Evolutionary conservation across 139 green algal genomes (phyloP), one percentile per base, ranked within the genome.

Genomic region (Auxenochlorella protothecoides): DNA sequence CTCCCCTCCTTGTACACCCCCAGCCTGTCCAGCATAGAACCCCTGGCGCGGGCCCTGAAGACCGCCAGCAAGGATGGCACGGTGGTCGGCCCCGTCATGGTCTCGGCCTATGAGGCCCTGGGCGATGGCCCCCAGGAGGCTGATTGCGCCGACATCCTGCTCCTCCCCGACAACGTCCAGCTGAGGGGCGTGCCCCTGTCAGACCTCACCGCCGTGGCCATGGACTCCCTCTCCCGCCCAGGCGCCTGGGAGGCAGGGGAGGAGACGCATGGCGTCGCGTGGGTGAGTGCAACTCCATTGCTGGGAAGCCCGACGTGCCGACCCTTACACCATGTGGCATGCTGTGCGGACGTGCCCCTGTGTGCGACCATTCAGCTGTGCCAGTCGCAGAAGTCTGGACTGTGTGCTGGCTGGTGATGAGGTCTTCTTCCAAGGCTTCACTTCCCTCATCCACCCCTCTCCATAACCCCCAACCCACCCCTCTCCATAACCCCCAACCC

Each of bases 81-180:
- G 5, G 27, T 52, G 4, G 61, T 27, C 71, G 68, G 72, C 7
- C 5, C 52, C 13, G 73, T 76, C 27, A 75, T 75, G 63, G 65
- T 82, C 51, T 77, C 69, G 44, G 71, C 73, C 3, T 82, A 59
- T 27, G 77, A 82, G 68, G 53, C 69, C 52, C 53, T 65, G 12
- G 7, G 27, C 3, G 52, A 60, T 3, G 11, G 56, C 11, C 16
- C 14, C 3, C 64, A 69, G 59, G 55, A 15, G 5, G 51, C 61
- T 14, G 66, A 59, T 52, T 68, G 59, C 3, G 59, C 53, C 15
- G 78, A 83, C 55, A 7, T 72, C 1, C 66, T 72, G 12, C 51
- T 83, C 5, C 78, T 78, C 59, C 74, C 78, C 14, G 63, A 13
- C 0, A 66, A 54, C 16, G 2, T 68, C 3, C 3, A 10, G 6